Base-by-base conservation (phyloP, 23 red algal species). In the Agarophyton chilense region DNA sequence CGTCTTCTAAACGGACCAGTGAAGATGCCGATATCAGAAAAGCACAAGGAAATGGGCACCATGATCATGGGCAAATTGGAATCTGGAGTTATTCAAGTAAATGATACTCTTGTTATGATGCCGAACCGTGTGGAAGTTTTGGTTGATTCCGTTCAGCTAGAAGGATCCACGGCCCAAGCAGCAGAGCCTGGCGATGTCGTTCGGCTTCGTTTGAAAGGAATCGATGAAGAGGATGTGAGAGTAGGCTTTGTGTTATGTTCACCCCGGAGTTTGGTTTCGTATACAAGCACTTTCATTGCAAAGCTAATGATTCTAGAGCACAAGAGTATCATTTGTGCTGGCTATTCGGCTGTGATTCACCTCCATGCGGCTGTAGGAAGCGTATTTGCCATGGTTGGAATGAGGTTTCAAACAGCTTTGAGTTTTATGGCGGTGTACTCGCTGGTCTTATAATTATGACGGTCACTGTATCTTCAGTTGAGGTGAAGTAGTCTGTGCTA, bases 31-130 rank as follows among this genome's bases (percentile, higher is more conserved):
- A 83, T 98, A 11, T 84, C 83, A 7, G 96, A 98, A 54, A 95
- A 90, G 64, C 94, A 93, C 89, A 95, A 95, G 62, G 96, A 98
- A 53, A 98, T 98, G 96, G 96, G 96, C 28, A 95, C 92, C 9
- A 78, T 95, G 62, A 82, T 98, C 10, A 88, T 93, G 81, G 96
- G 96, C n/a, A 92, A 93, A 44, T 44, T 98, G 57, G 96, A 98
- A 65, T 82, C 96, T 17, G 96, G 96, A 38, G 89, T 90, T 22
- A 93, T 98, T 76, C 75, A 83, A 32, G 88, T 71, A n/a, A 84
- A 88, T 72, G 91, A 98, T 35, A 85, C 53, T 41, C 82, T 98
- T 29, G 58, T 95, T 19, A 78, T 98, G 77, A 98, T 98, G 96
- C 96, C 96, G 33, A 91, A 93, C 28, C 80, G 87, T 18, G 80